A percentile compares a stretch with the other conserved stretches of the same genome.
These are phyloP conservation scores for Paramecium tetraurelia DNA, from an alignment of 73 alveolate species.

Conservation along the genomic window DNA sequence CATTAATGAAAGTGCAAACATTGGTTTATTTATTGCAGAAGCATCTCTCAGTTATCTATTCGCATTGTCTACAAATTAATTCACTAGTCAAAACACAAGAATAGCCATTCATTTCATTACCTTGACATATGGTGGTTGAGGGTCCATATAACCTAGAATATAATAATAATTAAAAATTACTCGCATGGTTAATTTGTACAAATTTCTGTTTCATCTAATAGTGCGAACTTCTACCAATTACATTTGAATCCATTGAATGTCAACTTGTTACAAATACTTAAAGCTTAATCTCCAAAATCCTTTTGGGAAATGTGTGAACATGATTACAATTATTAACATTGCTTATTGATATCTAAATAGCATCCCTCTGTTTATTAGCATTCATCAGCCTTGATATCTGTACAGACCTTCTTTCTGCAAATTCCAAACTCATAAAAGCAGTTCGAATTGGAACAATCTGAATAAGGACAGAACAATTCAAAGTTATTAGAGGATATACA, in stretches of 20 bases:
- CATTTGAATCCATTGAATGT: neutral
- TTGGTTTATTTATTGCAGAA: neutral
- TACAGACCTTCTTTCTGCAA: neutral
- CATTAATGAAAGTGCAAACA: neutral
- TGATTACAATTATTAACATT: neutral
- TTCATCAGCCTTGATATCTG: neutral
- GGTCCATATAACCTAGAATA: conserved; percentile 19
- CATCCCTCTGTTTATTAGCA: neutral
- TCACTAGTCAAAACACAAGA: neutral
- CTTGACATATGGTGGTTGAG: conserved; percentile 12
- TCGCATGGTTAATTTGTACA: conserved; percentile 28
- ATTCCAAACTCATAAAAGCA: neutral
- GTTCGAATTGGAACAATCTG: neutral
- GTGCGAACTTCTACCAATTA: neutral
- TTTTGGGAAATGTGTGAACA: neutral
- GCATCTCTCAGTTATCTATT: neutral
- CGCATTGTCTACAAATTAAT: neutral
- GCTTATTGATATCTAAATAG: neutral
- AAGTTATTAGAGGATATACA: neutral
- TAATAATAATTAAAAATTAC: neutral
- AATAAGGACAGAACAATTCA: neutral
- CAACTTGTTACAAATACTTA: neutral
- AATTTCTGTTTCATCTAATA: neutral
- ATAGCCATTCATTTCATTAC: conserved; percentile 1
- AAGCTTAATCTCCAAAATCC: neutral